Base-by-base conservation (phyloP, 129 eudicot species). In the Escallonia rubra region DNA sequence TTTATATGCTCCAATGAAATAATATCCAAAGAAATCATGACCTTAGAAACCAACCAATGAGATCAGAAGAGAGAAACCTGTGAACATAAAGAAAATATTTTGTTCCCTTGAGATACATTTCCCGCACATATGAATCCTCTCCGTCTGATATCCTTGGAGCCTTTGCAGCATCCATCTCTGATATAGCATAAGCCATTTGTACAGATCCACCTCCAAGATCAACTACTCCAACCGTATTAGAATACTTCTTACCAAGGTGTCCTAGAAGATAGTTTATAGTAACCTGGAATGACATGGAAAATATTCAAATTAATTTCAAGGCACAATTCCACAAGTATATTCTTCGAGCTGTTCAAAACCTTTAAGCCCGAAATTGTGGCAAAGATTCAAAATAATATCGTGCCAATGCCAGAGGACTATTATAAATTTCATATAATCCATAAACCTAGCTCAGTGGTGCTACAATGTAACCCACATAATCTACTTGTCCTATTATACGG, bases 171-270 rank as follows among this genome's bases (percentile, higher is more conserved):
- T 94, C 97, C 45, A 79, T 72, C 53, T 85, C 97, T 72, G 99
- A 89, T 75, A 94, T 84, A 57, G 99, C 97, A 82, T 94, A 94
- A 45, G 99, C 96, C 99, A 94, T 94, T 71, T 94, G 99, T 73
- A 94, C 99, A 66, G 99, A 94, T 61, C 99, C 99, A 77, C 99
- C 99, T 54, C 99, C 99, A 71, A 94, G 97, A 79, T 94, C 99
- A 65, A 94, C 96, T 56, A 94, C 97, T 72, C 97, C 99, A 72
- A 94, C 96, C 46, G 99, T 94, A 56, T 70, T 45, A 2, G 90
- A 77, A 78, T 84, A 94, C 43, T 73, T 72, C 78, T 83, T 85
- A 13, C 99, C 99, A 69, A 94, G 79, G 41, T 77, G 83, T 15
- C 93, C 90, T 59, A 87, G 59, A 12, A 94, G 76, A 75, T 94